phyloP scores from a whole-genome alignment of 345 rosid genomes.

The Ricinus communis region DNA sequence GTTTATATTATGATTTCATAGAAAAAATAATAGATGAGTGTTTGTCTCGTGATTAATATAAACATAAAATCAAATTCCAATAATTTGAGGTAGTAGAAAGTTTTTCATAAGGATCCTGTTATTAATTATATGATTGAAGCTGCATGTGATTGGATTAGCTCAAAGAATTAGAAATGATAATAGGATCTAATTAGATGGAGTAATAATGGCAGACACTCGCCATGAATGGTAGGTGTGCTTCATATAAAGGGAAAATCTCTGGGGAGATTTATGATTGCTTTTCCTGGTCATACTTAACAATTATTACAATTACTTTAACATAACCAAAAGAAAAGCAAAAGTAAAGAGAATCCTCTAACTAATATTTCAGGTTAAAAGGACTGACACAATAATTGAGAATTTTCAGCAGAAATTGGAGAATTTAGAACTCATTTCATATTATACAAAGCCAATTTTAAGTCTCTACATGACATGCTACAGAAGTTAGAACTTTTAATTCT shows the following conservation, averaged over 20 bases:
- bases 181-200: slow-evolving; percentile 25
- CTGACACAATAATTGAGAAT: background rate
- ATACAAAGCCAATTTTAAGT: slow-evolving; percentile 16
- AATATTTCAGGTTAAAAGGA: background rate
- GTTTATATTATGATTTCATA: too few relatives aligned
- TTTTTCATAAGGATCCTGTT: background rate
- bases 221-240: slow-evolving; percentile 36
- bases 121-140: background rate
- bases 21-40: too few relatives aligned
- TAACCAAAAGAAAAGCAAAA: slow-evolving; percentile 27
- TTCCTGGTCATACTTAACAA: slow-evolving; percentile 24
- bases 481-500: slow-evolving; percentile 29
- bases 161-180: slow-evolving; percentile 18
- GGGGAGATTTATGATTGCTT: slow-evolving; percentile 27
- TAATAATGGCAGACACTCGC: slow-evolving; percentile 43
- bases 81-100: background rate
- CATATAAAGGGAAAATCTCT: slow-evolving; percentile 14
- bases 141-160: slow-evolving; percentile 12
- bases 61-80: too few relatives aligned
- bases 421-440: slow-evolving; percentile 28
- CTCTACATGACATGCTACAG: slow-evolving; percentile 17
- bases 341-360: background rate
- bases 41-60: too few relatives aligned
- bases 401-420: background rate
- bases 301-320: slow-evolving; percentile 30